A percentile compares a stretch with the other conserved stretches of the same genome.
Conservation (phyloP, 106 monocot genomes). For the Dendrobium officinale region DNA sequence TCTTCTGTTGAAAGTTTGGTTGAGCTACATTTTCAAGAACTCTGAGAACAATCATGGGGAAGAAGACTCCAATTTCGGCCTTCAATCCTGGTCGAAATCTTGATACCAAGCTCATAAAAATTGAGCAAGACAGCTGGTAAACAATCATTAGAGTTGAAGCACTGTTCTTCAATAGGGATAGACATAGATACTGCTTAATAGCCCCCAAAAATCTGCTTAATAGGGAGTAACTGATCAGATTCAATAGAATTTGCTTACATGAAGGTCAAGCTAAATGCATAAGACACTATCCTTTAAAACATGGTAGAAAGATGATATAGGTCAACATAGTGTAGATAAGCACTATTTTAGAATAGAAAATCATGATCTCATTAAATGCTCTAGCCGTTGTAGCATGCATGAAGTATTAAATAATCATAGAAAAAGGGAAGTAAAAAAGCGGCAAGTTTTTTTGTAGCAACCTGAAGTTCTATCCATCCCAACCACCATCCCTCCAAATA, state of each 20-base stretch:
- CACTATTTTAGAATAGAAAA: background rate
- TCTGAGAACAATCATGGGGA: conserved; percentile 98
- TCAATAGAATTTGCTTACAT: conserved; percentile 3
- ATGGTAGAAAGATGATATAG: background rate
- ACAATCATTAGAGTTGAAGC: conserved; percentile 93
- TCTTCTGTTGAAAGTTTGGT: conserved; percentile 97
- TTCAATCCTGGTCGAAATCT: conserved; percentile 96
- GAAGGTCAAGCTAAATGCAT: background rate
- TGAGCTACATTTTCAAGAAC: conserved; percentile 98
- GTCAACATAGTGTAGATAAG: background rate
- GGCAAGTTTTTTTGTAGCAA: background rate
- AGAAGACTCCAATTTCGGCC: conserved; percentile 99
- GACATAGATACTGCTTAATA: conserved; percentile 96
- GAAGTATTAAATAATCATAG: background rate
- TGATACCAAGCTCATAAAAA: conserved; percentile 94
- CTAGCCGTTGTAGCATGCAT: background rate
- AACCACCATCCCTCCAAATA: background rate
- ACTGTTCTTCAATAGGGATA: conserved; percentile 96
- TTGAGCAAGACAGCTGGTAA: conserved; percentile 98
- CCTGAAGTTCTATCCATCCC: background rate
- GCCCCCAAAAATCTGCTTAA: conserved; percentile 91
- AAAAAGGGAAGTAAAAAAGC: background rate
- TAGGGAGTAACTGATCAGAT: conserved; percentile 16
- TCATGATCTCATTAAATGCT: background rate
- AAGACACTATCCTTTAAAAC: background rate